These are phyloP conservation scores for Brettanomyces naardenensis DNA, from an alignment of 805 yeast genomes.

Conservation along the genomic window DNA sequence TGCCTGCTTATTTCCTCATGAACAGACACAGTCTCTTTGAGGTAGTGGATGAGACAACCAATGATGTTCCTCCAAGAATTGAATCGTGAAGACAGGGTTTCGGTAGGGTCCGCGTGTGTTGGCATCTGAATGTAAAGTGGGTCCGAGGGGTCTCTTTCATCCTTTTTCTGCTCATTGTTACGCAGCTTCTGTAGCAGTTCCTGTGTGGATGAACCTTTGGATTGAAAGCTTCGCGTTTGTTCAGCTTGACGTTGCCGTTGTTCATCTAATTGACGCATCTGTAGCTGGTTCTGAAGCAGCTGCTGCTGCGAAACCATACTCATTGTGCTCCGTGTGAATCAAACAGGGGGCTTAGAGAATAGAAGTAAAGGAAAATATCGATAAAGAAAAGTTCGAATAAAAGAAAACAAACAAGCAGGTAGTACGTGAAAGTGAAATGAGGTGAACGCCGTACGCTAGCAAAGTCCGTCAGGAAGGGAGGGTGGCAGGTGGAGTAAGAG, in stretches of 20 bases:
- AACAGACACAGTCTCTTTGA: slow-evolving; percentile 72
- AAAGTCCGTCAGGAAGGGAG: too few relatives aligned
- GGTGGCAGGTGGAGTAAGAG: too few relatives aligned
- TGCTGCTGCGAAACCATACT: slow-evolving; percentile 35
- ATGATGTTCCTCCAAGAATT: slow-evolving; percentile 80
- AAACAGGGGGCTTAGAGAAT: too few relatives aligned
- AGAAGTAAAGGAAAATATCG: too few relatives aligned
- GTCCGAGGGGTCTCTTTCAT: slow-evolving; percentile 35
- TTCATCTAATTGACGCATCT: slow-evolving; percentile 36
- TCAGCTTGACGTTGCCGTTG: slow-evolving; percentile 35
- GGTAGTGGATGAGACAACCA: slow-evolving; percentile 63
- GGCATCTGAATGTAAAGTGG: slow-evolving; percentile 47
- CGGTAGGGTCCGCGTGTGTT: slow-evolving; percentile 70
- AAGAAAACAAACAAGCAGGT: too few relatives aligned
- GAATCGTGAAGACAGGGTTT: slow-evolving; percentile 74
- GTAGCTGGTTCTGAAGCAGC: slow-evolving; percentile 37
- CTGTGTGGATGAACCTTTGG: slow-evolving; percentile 20
- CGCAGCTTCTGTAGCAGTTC: slow-evolving; percentile 18
- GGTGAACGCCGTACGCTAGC: too few relatives aligned
- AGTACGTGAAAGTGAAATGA: neutral
- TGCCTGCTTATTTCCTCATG: slow-evolving; percentile 87
- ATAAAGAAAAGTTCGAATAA: too few relatives aligned
- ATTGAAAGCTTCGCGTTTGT: slow-evolving; percentile 35
- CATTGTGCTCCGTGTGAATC: too few relatives aligned
- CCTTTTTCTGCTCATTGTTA: slow-evolving; percentile 11